Evolutionary conservation across 225 moss, liverwort and hornwort species (phyloP).

Genomic region (Ulota crispa): DNA sequence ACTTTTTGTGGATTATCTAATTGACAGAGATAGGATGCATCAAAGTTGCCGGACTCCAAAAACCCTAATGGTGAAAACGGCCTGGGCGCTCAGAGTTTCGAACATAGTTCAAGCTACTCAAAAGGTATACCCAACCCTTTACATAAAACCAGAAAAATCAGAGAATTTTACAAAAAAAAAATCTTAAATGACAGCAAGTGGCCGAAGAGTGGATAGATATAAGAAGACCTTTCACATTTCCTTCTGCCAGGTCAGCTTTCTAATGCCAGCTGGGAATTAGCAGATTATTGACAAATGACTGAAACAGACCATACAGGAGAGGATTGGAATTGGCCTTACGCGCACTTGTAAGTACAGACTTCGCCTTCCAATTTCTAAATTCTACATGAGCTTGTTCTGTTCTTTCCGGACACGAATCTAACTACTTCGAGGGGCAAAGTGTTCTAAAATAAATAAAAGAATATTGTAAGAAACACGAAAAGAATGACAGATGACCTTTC

Average conservation of each 20-base stretch:
- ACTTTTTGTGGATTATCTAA: too few species aligned
- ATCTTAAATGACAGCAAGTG: background rate
- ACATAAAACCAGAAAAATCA: background rate
- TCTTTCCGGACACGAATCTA: background rate
- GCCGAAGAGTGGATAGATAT: background rate
- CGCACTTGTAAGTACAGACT: background rate
- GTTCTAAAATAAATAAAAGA: background rate
- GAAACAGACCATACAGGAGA: background rate
- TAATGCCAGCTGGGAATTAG: background rate
- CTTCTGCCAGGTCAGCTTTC: background rate
- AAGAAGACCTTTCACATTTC: background rate
- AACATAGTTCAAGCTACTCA: background rate
- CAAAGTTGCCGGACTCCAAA: too few species aligned
- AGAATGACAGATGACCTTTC: background rate
- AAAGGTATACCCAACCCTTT: background rate
- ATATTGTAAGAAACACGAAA: slow-evolving; percentile 1
- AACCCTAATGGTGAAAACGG: too few species aligned
- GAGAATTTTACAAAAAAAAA: background rate
- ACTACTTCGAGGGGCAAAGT: background rate
- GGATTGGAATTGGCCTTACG: background rate
- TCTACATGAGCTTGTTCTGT: background rate
- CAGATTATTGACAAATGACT: background rate
- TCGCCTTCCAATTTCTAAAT: background rate
- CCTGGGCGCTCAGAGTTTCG: too few species aligned
- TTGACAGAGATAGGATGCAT: too few species aligned